Evolutionary conservation across 306 rosid species (phyloP).

Genomic region (Sphenostylis stenocarpa): DNA sequence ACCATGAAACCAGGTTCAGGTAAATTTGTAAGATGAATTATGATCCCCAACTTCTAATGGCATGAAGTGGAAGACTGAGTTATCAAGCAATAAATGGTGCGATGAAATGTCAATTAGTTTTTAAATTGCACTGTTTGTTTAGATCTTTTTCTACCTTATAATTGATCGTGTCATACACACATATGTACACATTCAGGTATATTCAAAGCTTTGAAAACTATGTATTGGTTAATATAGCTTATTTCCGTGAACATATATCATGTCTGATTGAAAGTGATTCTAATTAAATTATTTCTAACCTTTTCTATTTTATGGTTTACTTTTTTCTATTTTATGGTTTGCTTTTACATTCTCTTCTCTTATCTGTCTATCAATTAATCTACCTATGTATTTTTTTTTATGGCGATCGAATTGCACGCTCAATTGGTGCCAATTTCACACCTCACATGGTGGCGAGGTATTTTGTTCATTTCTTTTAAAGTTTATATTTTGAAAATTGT

Average conservation of each 20-base stretch:
- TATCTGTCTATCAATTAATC: background rate
- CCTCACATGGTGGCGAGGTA: slow-evolving; percentile 92
- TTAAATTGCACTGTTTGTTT: background rate
- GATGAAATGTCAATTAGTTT: background rate
- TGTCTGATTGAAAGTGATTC: background rate
- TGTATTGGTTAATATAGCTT: background rate
- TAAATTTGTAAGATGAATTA: background rate
- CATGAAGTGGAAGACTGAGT: background rate
- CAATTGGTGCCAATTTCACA: slow-evolving; percentile 77
- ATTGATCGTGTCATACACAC: background rate
- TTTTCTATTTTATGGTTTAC: background rate
- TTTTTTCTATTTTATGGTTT: background rate
- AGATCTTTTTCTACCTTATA: background rate
- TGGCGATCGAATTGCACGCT: slow-evolving; percentile 66
- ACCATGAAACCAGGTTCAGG: background rate
- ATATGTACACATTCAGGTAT: too few species aligned
- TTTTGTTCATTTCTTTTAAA: slow-evolving; percentile 24
- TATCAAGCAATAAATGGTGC: background rate
- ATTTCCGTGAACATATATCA: background rate
- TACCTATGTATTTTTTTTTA: slow-evolving; percentile 19
- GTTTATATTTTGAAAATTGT: background rate
- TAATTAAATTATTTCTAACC: background rate
- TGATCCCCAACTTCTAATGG: background rate
- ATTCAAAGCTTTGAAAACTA: background rate
- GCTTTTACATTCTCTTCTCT: background rate